Base-by-base conservation (phyloP, 805 yeast genomes). In the Schizosaccharomyces pombe region DNA sequence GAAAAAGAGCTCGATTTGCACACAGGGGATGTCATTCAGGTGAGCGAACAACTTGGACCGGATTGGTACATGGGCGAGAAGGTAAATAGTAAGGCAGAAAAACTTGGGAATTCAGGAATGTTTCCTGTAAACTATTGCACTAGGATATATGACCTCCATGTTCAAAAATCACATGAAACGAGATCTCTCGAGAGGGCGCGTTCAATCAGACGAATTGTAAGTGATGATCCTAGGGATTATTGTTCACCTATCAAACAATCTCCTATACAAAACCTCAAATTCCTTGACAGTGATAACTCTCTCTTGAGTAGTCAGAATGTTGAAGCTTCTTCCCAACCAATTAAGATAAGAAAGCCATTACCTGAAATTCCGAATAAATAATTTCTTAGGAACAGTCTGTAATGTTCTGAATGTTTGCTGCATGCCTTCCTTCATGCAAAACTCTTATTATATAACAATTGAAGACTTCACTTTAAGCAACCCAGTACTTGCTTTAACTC, bases 31-130 rank as follows among this genome's bases (percentile, higher is more conserved):
- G 32, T 56, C 12, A 56, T 60, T 26, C 43, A 47, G 19, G 62
- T 60, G 31, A 56, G 55, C 14, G 58, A 57, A 24, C 59, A 58
- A 51, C 31, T 58, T 29, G 58, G 58, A 52, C 54, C 59, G 16
- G 61, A 60, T 49, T 58, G 61, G 61, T 58, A 58, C 58, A 55
- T 59, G 29, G 61, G 61, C 22, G 61, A 58, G 26, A 43, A 43
- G 11, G 26, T 43, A 16, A 43, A 43, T 14, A 43, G 12, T 26
- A 11, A 22, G 14, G 14, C 26, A 24, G 30, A 5, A 34, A 55
- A 56, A 14, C 55, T 47, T 24, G 56, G 56, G 31, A 32, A 54
- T n/a, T 43, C 58, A 16, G 62, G 62, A 2, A 43, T 60, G 19
- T 60, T 60, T 53, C 62, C 62, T 3, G 60, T 53, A 12, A 58